phyloP scores from a whole-genome alignment of 495 filamentous ascomycete species.

The Podospora australis region DNA sequence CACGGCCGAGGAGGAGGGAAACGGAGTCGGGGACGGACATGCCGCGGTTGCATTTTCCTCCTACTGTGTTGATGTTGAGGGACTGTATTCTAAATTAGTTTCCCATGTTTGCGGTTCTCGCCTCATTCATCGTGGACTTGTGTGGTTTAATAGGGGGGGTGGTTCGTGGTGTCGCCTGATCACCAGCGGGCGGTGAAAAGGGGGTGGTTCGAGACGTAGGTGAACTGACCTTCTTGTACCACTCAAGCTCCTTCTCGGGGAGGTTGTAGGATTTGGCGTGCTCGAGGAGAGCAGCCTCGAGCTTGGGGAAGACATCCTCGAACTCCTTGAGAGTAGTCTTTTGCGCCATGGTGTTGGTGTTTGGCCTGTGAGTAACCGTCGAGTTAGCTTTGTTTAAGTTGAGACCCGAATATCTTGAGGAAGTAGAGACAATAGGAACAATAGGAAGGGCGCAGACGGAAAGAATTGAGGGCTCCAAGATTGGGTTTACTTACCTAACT shows the following conservation, averaged over 20 bases:
- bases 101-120: too few species aligned
- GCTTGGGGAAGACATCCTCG: slow-evolving; percentile 76
- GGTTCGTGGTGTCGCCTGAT: too few species aligned
- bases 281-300: slow-evolving; percentile 68
- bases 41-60: slow-evolving; percentile 97
- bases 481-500: not conserved
- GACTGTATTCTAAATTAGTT: too few species aligned
- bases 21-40: slow-evolving; percentile 94
- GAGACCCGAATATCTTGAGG: not conserved
- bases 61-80: slow-evolving; percentile 76
- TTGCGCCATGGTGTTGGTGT: slow-evolving; percentile 45
- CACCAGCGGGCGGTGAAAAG: too few species aligned
- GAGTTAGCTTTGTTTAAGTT: too few species aligned
- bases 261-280: slow-evolving; percentile 74
- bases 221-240: slow-evolving; percentile 83
- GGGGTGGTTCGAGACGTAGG: too few species aligned
- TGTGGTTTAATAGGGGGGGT: too few species aligned
- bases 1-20: slow-evolving; percentile 65
- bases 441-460: not conserved
- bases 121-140: too few species aligned
- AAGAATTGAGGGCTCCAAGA: not conserved
- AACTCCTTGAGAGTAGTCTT: slow-evolving; percentile 74
- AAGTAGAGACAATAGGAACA: not conserved
- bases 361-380: not conserved
- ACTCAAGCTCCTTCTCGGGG: slow-evolving; percentile 73